Evolutionary conservation across 2,329 filamentous ascomycete species (phyloP).

Genomic region (Penicillium sp.): DNA sequence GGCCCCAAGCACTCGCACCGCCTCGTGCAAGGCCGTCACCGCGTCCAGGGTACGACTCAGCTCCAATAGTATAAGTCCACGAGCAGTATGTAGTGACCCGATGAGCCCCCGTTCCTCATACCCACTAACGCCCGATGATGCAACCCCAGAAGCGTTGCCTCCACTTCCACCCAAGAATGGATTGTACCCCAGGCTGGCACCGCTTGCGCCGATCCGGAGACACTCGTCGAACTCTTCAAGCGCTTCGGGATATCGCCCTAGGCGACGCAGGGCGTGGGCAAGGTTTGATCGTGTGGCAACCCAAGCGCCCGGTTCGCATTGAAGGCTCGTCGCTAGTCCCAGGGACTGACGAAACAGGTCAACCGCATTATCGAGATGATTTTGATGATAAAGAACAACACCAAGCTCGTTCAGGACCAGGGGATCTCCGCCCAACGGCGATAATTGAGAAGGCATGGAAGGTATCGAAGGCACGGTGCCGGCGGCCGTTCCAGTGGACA

Average conservation of each 20-base stretch:
- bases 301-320: constrained; percentile 81
- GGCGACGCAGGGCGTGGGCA: constrained; percentile 81
- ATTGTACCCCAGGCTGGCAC: constrained; percentile 77
- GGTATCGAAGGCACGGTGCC: constrained; percentile 34
- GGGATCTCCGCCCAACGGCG: constrained; percentile 65
- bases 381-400: constrained; percentile 92
- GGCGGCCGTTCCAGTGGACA: constrained; percentile 49
- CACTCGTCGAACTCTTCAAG: constrained; percentile 86
- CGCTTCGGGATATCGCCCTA: constrained; percentile 71
- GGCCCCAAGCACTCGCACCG: constrained; percentile 51
- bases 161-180: constrained; percentile 58
- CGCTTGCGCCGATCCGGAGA: constrained; percentile 74
- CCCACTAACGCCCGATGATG: constrained; percentile 48
- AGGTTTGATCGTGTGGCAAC: constrained; percentile 85
- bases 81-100: constrained; percentile 52
- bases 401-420: constrained; percentile 94
- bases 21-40: constrained; percentile 79
- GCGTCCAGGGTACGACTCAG: constrained; percentile 76
- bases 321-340: constrained; percentile 76
- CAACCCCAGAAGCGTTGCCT: constrained; percentile 39
- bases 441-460: constrained; percentile 26
- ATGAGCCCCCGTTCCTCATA: constrained; percentile 54
- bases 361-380: constrained; percentile 74
- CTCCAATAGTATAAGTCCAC: constrained; percentile 83
- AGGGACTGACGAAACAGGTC: constrained; percentile 80